A percentile compares a stretch with the other conserved stretches of the same genome.
Conservation (phyloP, 352 stramenopile species). For the Saprolegnia diclina region DNA sequence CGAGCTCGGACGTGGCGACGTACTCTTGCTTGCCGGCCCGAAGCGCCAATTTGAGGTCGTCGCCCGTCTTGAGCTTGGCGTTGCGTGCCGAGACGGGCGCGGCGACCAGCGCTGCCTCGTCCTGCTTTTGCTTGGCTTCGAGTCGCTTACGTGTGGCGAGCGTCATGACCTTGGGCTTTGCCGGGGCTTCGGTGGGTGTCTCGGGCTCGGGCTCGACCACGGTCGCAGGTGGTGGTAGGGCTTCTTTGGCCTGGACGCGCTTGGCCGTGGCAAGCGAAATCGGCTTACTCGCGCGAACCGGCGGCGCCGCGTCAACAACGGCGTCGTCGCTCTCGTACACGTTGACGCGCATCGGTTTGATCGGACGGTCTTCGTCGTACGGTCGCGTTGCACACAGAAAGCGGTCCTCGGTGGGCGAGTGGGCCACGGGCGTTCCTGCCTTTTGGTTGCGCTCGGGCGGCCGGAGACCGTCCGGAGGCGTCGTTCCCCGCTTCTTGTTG, state of each 20-base stretch:
- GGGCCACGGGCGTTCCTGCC: not conserved
- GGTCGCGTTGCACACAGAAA: too few relatives aligned
- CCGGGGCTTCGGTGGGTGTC: not conserved
- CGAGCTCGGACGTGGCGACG: conserved; percentile 53
- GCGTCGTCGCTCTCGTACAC: not conserved
- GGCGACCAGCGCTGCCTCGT: not conserved
- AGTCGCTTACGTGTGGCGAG: conserved; percentile 53
- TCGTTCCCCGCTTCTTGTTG: not conserved
- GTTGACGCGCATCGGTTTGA: conserved; percentile 30
- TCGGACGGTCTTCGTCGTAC: conserved; percentile 37
- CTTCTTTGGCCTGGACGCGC: not conserved
- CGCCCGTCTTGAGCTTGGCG: not conserved
- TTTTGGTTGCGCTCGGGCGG: not conserved
- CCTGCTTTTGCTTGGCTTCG: conserved; percentile 40
- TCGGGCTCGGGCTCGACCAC: not conserved
- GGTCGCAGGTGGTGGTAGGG: not conserved
- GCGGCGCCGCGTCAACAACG: not conserved
- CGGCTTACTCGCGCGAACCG: not conserved
- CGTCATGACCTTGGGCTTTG: conserved; percentile 30
- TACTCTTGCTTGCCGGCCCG: conserved; percentile 56
- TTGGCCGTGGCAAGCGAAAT: not conserved
- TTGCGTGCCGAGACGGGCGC: not conserved
- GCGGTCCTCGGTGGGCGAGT: not conserved
- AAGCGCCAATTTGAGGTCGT: not conserved
- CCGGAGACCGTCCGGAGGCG: not conserved